Conservation (phyloP, 2,329 filamentous ascomycete species). For the Arthrocladium fulminans region DNA sequence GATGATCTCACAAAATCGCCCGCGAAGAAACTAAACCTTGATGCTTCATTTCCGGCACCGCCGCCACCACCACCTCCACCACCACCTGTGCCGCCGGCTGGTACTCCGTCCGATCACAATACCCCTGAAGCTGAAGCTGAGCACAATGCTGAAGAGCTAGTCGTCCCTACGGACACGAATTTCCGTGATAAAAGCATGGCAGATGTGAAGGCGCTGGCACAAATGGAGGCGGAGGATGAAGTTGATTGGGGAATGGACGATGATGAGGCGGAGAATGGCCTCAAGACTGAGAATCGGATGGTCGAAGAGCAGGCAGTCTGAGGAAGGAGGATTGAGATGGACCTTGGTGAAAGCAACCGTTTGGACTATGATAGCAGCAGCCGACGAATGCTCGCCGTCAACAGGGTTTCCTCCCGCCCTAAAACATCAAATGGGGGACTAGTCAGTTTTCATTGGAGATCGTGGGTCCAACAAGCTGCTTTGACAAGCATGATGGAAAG, state of each 20-base stretch:
- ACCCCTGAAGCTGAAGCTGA: constrained; percentile 13
- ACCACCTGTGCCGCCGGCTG: constrained; percentile 22
- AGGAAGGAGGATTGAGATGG: neutral
- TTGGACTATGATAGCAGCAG: too few relatives aligned
- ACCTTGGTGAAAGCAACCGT: neutral
- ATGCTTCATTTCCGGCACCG: constrained; percentile 26
- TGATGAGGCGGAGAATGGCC: neutral
- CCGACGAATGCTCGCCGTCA: too few relatives aligned
- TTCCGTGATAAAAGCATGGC: constrained; percentile 23
- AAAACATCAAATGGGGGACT: too few relatives aligned
- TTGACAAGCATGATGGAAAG: too few relatives aligned
- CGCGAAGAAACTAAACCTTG: constrained; percentile 15
- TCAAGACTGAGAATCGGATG: constrained; percentile 11
- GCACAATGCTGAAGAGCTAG: constrained; percentile 15
- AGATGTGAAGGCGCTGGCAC: constrained; percentile 23
- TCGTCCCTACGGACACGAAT: constrained; percentile 22
- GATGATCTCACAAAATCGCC: constrained; percentile 17
- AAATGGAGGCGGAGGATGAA: constrained; percentile 19
- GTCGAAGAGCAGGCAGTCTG: constrained; percentile 12
- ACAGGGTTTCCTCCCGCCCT: too few relatives aligned
- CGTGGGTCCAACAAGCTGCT: too few relatives aligned
- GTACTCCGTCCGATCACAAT: constrained; percentile 16
- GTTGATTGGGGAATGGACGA: constrained; percentile 12
- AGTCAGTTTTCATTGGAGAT: too few relatives aligned
- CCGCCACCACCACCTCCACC: constrained; percentile 22